Evolutionary conservation across 345 rosid genomes (phyloP), one percentile per base, ranked within the genome.

Genomic region (Camelina neglecta): DNA sequence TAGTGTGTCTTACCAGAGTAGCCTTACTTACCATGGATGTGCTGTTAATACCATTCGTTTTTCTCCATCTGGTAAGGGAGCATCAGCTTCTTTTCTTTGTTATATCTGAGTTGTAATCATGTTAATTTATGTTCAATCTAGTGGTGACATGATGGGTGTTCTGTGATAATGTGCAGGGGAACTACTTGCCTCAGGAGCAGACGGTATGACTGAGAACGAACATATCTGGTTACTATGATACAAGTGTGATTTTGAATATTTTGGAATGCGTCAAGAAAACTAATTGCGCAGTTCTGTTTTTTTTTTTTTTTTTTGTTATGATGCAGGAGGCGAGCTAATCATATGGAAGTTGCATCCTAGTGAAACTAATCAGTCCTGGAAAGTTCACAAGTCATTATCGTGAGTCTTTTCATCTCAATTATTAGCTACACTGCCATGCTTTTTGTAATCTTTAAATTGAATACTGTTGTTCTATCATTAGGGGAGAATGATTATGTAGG

Each of bases 121-220:
- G 79, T 51, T 39, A n/a, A 44, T 3, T 20, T n/a, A 0, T 73
- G 49, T 31, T 49, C 11, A 20, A 26, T 33, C 23, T 62, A 9
- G 35, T 69, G 42, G 1, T 69, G 51, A 63, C 8, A 1, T 76
- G 51, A 63, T 6, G 66, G 35, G 11, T 54, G 66, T 38, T 57
- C 1, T 63, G 0, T 64, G 38, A 29, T 48, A 12, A 44, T 74
- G 3, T 84, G 84, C 88, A 94, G 97, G 98, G 54, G 97, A 94
- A 57, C 85, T 81, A 35, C 92, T 94, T 83, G 95, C 98, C 60
- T 94, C 98, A 3, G 98, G 97, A 78, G 98, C 96, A 63, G 98
- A 92, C 83, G 98, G 98, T 92, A 86, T 67, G 85, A 7, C 48
- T 53, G 41, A 41, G 8, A 57, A 45, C 13, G 1, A 66, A 47